Conservation (phyloP, 2,329 filamentous ascomycete species). For the Ceratocystis eucalypticola region DNA sequence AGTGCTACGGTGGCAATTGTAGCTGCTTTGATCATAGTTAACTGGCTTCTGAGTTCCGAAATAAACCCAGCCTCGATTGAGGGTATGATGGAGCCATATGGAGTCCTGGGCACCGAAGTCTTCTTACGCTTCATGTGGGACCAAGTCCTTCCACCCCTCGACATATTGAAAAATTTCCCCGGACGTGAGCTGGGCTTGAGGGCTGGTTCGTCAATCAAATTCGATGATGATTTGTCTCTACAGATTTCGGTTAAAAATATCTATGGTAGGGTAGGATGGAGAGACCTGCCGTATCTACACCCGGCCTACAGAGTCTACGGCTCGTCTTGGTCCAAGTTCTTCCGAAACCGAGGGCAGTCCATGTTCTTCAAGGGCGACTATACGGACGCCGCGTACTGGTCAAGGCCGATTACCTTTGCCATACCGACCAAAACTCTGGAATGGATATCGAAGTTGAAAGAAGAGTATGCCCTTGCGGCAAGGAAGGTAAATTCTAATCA, state of each 20-base stretch:
- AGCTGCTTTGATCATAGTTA: conserved; percentile 7
- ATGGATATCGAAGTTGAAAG: background rate
- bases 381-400: background rate
- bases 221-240: background rate
- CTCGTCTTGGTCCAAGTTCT: conserved; percentile 10
- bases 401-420: conserved; percentile 11
- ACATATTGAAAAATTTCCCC: background rate
- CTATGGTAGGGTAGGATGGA: conserved; percentile 1
- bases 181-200: conserved; percentile 9
- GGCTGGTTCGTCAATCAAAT: background rate
- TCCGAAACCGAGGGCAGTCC: conserved; percentile 10
- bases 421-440: conserved; percentile 1
- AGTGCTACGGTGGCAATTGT: conserved; percentile 4
- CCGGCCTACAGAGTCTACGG: conserved; percentile 6
- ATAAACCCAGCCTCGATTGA: background rate
- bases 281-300: conserved; percentile 6
- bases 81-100: background rate
- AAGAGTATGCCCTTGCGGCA: background rate
- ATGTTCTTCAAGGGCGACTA: conserved; percentile 11
- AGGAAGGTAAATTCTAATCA: background rate
- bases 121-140: conserved; percentile 15
- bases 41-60: conserved; percentile 5
- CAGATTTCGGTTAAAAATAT: background rate
- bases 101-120: conserved; percentile 2
- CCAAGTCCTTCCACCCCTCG: conserved; percentile 9